Conservation (phyloP, 169 alveolate genomes). For the Babesia bovis region DNA sequence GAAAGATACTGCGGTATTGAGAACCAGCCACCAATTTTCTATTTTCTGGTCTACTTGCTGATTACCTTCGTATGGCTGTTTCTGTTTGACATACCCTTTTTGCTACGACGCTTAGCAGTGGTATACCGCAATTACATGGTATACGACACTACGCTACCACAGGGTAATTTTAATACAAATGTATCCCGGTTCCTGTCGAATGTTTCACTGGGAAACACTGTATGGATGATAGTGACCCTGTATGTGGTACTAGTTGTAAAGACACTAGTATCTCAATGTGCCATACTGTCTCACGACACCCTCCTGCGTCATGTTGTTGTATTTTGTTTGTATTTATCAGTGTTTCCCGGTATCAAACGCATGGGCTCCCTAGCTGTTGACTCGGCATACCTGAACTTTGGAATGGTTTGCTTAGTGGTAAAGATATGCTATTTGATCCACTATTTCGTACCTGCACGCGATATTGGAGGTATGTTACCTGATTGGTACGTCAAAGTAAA, state of each 20-base stretch:
- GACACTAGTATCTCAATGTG: conserved; percentile 56
- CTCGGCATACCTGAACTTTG: conserved; percentile 19
- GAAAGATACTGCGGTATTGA: conserved; percentile 6
- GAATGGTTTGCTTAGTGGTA: not conserved
- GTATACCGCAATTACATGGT: conserved; percentile 1
- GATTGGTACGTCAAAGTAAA: conserved; percentile 9
- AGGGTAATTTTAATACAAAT: not conserved
- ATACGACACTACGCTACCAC: not conserved
- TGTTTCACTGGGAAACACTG: not conserved
- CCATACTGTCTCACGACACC: conserved; percentile 41
- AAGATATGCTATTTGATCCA: conserved; percentile 40
- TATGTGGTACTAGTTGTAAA: not conserved
- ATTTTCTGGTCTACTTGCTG: not conserved
- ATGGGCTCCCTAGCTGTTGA: conserved; percentile 1
- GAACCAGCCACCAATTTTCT: not conserved
- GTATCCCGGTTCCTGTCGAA: not conserved
- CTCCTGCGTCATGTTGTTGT: conserved; percentile 18
- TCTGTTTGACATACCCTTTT: conserved; percentile 15
- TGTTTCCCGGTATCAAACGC: conserved; percentile 16
- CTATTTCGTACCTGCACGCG: conserved; percentile 9
- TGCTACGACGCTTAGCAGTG: not conserved
- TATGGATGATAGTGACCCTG: not conserved
- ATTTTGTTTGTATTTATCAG: conserved; percentile 3
- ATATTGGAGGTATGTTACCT: conserved; percentile 23
- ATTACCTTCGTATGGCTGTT: not conserved